These are phyloP conservation scores for Prunus campanulata DNA, from an alignment of 306 rosid genomes.

Conservation along the genomic window DNA sequence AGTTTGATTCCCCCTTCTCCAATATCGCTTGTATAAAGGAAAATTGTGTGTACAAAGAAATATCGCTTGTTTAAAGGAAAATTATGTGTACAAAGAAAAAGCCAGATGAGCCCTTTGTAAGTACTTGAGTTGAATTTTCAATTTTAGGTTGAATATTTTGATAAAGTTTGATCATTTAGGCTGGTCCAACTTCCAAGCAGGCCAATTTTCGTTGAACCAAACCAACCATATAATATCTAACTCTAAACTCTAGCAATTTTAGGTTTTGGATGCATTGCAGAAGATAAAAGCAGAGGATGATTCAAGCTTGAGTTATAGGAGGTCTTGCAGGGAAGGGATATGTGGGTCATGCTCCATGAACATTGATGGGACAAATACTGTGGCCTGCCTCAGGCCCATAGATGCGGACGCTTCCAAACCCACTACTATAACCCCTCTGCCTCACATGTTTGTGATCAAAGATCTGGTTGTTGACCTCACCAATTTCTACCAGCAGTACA, in stretches of 20 bases:
- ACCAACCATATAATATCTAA: not conserved
- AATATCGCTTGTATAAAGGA: too few relatives aligned
- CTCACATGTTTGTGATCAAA: conserved; percentile 48
- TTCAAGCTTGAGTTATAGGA: conserved; percentile 39
- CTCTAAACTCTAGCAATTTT: not conserved
- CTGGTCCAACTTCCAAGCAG: not conserved
- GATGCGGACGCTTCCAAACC: conserved; percentile 32
- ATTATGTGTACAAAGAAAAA: too few relatives aligned
- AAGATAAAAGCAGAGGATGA: conserved; percentile 48
- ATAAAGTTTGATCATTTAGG: not conserved
- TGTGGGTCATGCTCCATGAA: conserved; percentile 55
- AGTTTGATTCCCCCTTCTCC: too few relatives aligned
- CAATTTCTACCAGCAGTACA: conserved; percentile 47
- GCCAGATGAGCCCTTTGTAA: not conserved
- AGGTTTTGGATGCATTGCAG: conserved; percentile 48
- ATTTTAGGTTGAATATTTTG: not conserved
- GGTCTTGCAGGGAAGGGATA: conserved; percentile 50
- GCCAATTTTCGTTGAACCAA: not conserved
- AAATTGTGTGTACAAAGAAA: too few relatives aligned
- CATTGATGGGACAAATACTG: conserved; percentile 45
- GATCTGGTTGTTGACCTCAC: conserved; percentile 47
- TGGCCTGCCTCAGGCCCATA: conserved; percentile 42
- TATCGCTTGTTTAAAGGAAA: too few relatives aligned
- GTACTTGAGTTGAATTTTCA: not conserved
- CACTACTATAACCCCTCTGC: conserved; percentile 37